These are phyloP conservation scores for Endotrypanum monterogeii DNA, from an alignment of 208 protist genomes.

Conservation along the genomic window DNA sequence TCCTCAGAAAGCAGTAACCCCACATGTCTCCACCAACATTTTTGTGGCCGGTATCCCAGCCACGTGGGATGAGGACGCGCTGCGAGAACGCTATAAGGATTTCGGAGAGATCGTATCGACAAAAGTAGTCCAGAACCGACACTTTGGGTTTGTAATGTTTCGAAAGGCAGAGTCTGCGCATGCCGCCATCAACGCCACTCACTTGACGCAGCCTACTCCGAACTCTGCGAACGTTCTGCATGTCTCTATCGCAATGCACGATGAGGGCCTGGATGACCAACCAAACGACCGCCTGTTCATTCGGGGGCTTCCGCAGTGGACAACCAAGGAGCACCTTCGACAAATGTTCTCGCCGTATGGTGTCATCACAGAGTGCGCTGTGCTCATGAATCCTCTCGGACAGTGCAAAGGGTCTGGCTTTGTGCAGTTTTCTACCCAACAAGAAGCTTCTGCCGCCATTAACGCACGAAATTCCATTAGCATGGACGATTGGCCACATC, in stretches of 20 bases:
- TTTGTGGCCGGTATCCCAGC: conserved; percentile 86
- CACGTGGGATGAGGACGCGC: conserved; percentile 74
- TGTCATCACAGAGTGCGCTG: conserved; percentile 64
- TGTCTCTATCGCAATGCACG: conserved; percentile 90
- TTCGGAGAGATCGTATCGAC: conserved; percentile 88
- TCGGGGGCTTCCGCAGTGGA: conserved; percentile 84
- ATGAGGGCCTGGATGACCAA: conserved; percentile 88
- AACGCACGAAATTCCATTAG: conserved; percentile 47
- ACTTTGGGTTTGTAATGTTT: conserved; percentile 93
- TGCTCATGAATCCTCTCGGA: conserved; percentile 88
- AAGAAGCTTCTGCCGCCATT: conserved; percentile 73
- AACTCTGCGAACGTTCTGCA: conserved; percentile 67
- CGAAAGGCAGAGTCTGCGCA: conserved; percentile 75
- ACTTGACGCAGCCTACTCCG: conserved; percentile 65
- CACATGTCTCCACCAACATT: conserved; percentile 89
- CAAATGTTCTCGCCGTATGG: conserved; percentile 73
- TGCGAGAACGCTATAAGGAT: conserved; percentile 67
- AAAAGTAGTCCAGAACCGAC: conserved; percentile 75
- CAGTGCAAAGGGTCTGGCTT: conserved; percentile 92
- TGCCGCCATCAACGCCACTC: conserved; percentile 83
- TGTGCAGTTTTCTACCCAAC: conserved; percentile 77
- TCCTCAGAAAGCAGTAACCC: conserved; percentile 51
- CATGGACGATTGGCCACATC: conserved; percentile 74
- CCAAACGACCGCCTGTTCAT: conserved; percentile 90
- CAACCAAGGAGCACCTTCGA: conserved; percentile 82